Evolutionary conservation across 768 basidiomycete species (phyloP), one percentile per base, ranked within the genome.

Genomic region (Xerocomus potaroensis): DNA sequence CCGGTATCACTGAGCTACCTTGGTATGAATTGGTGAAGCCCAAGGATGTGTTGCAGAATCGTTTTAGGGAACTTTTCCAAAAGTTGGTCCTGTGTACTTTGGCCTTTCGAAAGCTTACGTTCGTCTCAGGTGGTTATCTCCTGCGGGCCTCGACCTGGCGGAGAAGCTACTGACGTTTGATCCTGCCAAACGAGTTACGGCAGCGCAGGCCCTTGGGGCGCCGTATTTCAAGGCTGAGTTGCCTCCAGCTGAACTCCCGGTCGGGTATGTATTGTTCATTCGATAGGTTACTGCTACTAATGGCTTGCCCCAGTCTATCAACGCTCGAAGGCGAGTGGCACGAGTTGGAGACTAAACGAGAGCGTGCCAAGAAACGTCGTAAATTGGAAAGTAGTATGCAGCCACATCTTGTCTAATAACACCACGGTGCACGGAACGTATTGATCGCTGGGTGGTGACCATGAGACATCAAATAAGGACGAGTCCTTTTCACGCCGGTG

Each of bases 1-100:
- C 87, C 5, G 82, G 79, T 12, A 71, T 97, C 31, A 74, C 79
- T 9, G 83, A 83, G 59, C 70, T 99, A 40, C 96, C 96, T 2
- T 99, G 96, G 96, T 99, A 91, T 61, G 96, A 99, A 64, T 77
- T 99, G n/a, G 86, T 99, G 41, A 93, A 91, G 64, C 93, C 95
- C 2, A 85, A 80, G 58, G 84, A 90, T 40, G 64, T 68, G 11
- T 68, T 91, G 9, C 77, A 79, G 14, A 87, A 87, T 57, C 81
- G 77, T 47, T 92, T 99, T 60, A 75, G 87, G 39, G 84, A 88
- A 37, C 67, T 84, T n/a, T 97, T 95, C 64, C 76, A 83, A 56
- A 90, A 86, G 92, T 94, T 55, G 44, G 74, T 63, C n/a, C 26
- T 31, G 19, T 5, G 22, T 26, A 15, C n/a, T 16, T 33, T 3